Evolutionary conservation across 192 early-diverging fungal genomes (phyloP).

Genomic region (Rhizophagus prolifer): DNA sequence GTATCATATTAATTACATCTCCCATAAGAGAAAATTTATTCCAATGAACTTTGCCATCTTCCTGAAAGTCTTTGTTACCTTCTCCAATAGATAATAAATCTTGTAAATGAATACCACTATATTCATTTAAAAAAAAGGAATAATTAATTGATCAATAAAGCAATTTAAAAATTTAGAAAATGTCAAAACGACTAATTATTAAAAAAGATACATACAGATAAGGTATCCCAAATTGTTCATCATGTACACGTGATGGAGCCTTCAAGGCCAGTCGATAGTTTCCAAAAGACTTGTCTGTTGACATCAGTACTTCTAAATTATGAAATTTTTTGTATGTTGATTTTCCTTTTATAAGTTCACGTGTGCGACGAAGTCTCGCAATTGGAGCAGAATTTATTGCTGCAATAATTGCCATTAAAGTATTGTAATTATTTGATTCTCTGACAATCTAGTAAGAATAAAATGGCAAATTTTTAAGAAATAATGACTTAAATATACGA

Average conservation of each 20-base stretch:
- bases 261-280: conserved; percentile 65
- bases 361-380: conserved; percentile 62
- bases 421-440: conserved; percentile 72
- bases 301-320: conserved; percentile 68
- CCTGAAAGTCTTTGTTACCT: conserved; percentile 60
- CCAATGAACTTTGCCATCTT: conserved; percentile 69
- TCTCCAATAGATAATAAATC: conserved; percentile 75
- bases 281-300: conserved; percentile 57
- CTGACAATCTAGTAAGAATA: conserved; percentile 49
- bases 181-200: too few species aligned
- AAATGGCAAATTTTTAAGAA: not conserved
- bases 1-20: conserved; percentile 59
- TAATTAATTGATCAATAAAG: not conserved
- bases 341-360: conserved; percentile 47
- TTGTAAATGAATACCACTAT: conserved; percentile 65
- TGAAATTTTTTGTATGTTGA: conserved; percentile 53
- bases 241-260: conserved; percentile 18
- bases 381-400: conserved; percentile 68
- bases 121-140: not conserved
- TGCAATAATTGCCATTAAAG: conserved; percentile 72
- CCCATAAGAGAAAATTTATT: conserved; percentile 71
- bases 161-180: not conserved
- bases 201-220: conserved; percentile 60
- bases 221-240: conserved; percentile 66
- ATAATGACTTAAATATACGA: not conserved